Evolutionary conservation across 2,329 filamentous ascomycete genomes (phyloP).

Genomic region (Tolypocladium endophyticum): DNA sequence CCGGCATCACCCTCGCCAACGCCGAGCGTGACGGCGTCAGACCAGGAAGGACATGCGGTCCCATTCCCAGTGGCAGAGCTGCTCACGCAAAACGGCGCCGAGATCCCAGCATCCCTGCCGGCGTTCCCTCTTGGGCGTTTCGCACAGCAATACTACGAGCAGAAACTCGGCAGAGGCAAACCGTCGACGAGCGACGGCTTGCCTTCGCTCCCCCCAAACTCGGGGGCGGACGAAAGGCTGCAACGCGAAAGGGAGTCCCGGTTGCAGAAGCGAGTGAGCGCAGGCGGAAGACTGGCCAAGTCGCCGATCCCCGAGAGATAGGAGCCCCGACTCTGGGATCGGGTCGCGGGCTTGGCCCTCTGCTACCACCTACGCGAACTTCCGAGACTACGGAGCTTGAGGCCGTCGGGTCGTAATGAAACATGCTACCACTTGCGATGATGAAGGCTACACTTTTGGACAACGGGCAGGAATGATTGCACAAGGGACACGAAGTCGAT

Average conservation of each 20-base stretch:
- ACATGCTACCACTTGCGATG: conserved; percentile 6
- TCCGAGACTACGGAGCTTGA: conserved; percentile 14
- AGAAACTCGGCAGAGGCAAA: conserved; percentile 48
- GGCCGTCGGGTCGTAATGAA: conserved; percentile 4
- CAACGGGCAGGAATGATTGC: conserved; percentile 1
- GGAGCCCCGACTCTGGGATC: conserved; percentile 30
- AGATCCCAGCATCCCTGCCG: conserved; percentile 65
- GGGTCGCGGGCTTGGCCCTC: conserved; percentile 25
- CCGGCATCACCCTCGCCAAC: conserved; percentile 62
- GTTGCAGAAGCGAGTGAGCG: conserved; percentile 70
- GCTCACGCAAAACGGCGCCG: conserved; percentile 84
- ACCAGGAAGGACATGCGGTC: conserved; percentile 40
- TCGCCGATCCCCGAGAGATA: conserved; percentile 53
- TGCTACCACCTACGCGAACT: conserved; percentile 24
- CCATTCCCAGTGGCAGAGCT: conserved; percentile 87
- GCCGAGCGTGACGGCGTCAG: conserved; percentile 28
- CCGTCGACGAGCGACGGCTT: conserved; percentile 45
- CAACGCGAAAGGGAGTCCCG: conserved; percentile 56
- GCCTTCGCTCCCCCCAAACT: conserved; percentile 44
- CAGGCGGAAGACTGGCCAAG: conserved; percentile 61
- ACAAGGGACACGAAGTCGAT: neutral
- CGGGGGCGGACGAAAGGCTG: conserved; percentile 35
- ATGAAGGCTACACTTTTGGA: conserved; percentile 1
- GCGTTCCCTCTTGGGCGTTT: conserved; percentile 75
- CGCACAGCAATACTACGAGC: conserved; percentile 76